Evolutionary conservation across 352 stramenopile genomes (phyloP).

Genomic region (Phytophthora niederhauseri): DNA sequence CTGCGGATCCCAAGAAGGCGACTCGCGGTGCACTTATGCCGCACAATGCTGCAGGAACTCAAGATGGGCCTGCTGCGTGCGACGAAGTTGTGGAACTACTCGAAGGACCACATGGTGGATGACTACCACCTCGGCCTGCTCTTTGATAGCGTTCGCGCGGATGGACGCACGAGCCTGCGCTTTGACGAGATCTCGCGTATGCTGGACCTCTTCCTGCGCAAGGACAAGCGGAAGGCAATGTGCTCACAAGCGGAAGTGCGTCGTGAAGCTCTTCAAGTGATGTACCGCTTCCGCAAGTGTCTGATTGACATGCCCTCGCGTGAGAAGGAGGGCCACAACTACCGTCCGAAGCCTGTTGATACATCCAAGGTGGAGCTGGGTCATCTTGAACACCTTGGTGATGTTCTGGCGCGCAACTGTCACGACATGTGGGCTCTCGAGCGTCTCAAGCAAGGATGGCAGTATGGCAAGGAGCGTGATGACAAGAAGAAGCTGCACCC

Average conservation of each 20-base stretch:
- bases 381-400: constrained; percentile 70
- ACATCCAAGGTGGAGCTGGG: constrained; percentile 76
- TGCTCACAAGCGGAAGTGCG: constrained; percentile 78
- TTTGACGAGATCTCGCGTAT: constrained; percentile 89
- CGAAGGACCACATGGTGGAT: constrained; percentile 75
- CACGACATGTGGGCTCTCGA: constrained; percentile 90
- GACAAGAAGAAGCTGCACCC: constrained; percentile 78
- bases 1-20: constrained; percentile 78
- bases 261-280: constrained; percentile 81
- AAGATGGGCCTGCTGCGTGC: constrained; percentile 72
- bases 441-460: constrained; percentile 86
- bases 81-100: constrained; percentile 87
- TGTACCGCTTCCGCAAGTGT: constrained; percentile 90
- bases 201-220: constrained; percentile 83
- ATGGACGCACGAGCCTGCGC: constrained; percentile 75
- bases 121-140: constrained; percentile 86
- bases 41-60: constrained; percentile 75
- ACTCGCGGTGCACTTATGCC: constrained; percentile 75
- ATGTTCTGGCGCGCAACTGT: constrained; percentile 84
- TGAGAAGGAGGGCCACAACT: constrained; percentile 90
- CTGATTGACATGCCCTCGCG: constrained; percentile 90
- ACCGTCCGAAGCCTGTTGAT: constrained; percentile 85
- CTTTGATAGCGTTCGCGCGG: constrained; percentile 76
- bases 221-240: constrained; percentile 72
- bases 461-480: constrained; percentile 71